Evolutionary conservation across 768 basidiomycete species (phyloP), one percentile per base, ranked within the genome.

Genomic region (Russula vinacea): DNA sequence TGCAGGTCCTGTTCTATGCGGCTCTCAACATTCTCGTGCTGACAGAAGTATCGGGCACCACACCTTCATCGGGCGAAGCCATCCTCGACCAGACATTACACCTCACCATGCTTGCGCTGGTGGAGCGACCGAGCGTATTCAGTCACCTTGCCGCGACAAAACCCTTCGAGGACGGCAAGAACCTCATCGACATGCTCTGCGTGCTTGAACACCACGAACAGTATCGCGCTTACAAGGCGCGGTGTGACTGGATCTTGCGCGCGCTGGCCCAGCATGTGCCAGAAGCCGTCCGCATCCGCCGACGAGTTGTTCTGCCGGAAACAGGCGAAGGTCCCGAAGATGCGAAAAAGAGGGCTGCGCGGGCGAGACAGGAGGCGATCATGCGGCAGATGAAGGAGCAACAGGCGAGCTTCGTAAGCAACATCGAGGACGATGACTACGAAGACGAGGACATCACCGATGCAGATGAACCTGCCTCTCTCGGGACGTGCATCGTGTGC

Each of bases 401-500:
- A 70, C 95, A 98, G 71, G 88, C 86, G 35, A 89, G 87, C 68
- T 92, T 95, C 73, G 86, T 91, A 3, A 81, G 84, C 71, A 89
- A 87, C 68, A 87, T 90, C 62, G 89, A 91, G 56, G 82, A 81
- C 32, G 82, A 84, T 26, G 89, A 89, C 39, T 85, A 86, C 19
- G 88, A 87, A 7, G 91, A 91, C 6, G 83, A 84, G 1, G 81
- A 83, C 7, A 78, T 79, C 5, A 78, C 78, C 42, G 76, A 80
- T 9, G 76, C 74, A 1, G 81, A 81, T 19, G 78, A 80, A 53
- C 71, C 80, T 24, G 72, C 81, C 2, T 87, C 88, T 14, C 88
- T 86, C 64, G 96, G 96, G 2, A 89, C 88, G n/a, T 99, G 97
- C 73, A 98, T 99, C 66, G 94, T 98, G 11, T 99, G 97, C 69